Percentiles rank a stretch among this genome's conserved stretches.
Conservation (phyloP, 345 rosid species). For the Aquilaria sinensis region DNA sequence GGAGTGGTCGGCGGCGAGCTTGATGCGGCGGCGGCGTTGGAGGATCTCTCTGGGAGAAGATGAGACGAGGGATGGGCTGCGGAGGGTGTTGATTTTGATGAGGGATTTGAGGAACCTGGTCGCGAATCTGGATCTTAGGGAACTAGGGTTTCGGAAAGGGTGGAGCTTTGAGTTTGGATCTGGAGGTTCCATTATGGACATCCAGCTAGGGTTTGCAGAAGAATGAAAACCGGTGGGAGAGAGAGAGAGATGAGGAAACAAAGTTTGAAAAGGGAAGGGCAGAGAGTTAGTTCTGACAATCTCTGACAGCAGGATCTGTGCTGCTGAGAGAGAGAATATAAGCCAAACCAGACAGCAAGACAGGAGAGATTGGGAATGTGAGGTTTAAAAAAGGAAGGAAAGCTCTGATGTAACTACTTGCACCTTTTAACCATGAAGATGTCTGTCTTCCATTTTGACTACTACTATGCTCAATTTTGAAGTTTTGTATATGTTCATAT, state of each 20-base stretch:
- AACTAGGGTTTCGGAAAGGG: slow-evolving; percentile 20
- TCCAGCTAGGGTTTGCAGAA: background rate
- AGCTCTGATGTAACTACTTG: slow-evolving; percentile 9
- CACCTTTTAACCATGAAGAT: background rate
- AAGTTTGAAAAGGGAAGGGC: slow-evolving; percentile 22
- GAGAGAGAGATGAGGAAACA: slow-evolving; percentile 16
- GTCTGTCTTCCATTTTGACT: no score
- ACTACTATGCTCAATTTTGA: no score
- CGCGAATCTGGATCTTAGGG: slow-evolving; percentile 33
- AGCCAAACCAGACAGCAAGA: slow-evolving; percentile 10
- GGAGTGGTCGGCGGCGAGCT: slow-evolving; percentile 46
- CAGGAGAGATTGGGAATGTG: slow-evolving; percentile 25
- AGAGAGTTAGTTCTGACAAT: slow-evolving; percentile 13
- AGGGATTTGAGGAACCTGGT: slow-evolving; percentile 37
- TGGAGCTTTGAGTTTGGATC: background rate
- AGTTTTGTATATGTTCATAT: no score
- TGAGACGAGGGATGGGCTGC: background rate
- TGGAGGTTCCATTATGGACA: background rate
- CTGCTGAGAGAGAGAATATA: background rate
- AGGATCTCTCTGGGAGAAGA: slow-evolving; percentile 13
- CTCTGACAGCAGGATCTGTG: slow-evolving; percentile 23
- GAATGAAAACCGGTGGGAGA: slow-evolving; percentile 4
- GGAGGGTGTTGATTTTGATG: slow-evolving; percentile 17
- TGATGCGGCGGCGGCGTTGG: slow-evolving; percentile 27
- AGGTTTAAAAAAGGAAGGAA: slow-evolving; percentile 34